These are phyloP conservation scores for Macrophomina tecta DNA, from an alignment of 2,329 filamentous ascomycete species.

Conservation along the genomic window DNA sequence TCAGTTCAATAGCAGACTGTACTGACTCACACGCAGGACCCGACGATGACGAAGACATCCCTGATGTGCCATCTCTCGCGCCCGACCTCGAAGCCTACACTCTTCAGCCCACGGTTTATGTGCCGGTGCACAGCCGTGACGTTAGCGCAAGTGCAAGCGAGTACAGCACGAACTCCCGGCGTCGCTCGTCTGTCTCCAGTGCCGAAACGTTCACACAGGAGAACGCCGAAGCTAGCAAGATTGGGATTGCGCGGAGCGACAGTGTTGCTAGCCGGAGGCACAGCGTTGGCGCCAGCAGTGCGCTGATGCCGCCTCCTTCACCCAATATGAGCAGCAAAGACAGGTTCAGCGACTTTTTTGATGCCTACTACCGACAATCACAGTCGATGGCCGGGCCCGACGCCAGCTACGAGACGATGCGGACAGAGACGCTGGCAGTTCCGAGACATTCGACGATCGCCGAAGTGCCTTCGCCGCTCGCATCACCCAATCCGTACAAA, in stretches of 20 bases:
- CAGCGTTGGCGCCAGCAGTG: background rate
- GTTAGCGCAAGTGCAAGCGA: constrained; percentile 8
- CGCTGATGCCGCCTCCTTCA: constrained; percentile 8
- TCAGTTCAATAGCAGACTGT: background rate
- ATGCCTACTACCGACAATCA: constrained; percentile 46
- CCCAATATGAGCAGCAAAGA: constrained; percentile 32
- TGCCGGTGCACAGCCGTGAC: constrained; percentile 4
- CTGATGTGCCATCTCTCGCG: background rate
- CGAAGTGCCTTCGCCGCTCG: constrained; percentile 37
- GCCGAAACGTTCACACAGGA: constrained; percentile 15
- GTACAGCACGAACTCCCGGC: constrained; percentile 18
- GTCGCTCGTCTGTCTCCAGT: constrained; percentile 4
- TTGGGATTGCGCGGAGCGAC: background rate
- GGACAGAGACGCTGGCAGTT: constrained; percentile 31
- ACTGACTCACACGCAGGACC: background rate
- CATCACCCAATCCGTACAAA: constrained; percentile 1
- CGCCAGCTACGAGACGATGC: constrained; percentile 29
- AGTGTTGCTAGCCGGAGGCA: constrained; percentile 8
- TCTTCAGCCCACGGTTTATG: constrained; percentile 17
- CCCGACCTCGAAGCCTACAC: constrained; percentile 3
- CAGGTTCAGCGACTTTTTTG: constrained; percentile 47
- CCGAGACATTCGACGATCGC: constrained; percentile 37
- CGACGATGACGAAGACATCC: constrained; percentile 1
- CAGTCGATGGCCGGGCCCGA: constrained; percentile 28
- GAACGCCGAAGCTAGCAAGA: background rate